Conservation (phyloP, 169 alveolate genomes). For the Plasmodium vivax region DNA sequence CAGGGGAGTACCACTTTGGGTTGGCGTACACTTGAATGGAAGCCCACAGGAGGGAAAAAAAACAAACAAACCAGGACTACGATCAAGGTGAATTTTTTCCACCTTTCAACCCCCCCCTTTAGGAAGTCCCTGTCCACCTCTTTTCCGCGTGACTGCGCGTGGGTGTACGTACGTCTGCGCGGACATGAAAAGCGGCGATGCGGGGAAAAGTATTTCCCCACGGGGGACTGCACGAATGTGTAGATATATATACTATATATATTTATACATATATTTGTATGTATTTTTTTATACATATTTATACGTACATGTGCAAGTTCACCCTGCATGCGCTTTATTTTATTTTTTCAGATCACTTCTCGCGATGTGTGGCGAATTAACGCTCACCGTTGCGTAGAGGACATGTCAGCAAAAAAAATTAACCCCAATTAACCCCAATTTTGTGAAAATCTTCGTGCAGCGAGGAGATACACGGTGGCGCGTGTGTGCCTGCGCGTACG, state of each 20-base stretch:
- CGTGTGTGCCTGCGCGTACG: neutral
- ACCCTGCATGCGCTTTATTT: neutral
- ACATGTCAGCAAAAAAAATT: neutral
- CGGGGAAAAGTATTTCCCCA: neutral
- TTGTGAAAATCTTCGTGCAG: neutral
- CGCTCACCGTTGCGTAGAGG: neutral
- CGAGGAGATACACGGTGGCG: neutral
- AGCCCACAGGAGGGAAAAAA: neutral
- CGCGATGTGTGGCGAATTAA: neutral
- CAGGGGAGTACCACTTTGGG: neutral
- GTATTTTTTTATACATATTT: no score
- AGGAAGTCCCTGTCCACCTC: neutral
- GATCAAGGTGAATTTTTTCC: neutral
- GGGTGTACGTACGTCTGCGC: neutral
- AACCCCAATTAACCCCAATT: neutral
- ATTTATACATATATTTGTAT: neutral
- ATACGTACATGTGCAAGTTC: neutral
- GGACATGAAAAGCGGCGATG: neutral
- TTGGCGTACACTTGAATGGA: neutral
- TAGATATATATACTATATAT: no score
- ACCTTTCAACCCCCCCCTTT: neutral
- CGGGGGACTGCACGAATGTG: neutral
- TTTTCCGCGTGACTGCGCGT: neutral
- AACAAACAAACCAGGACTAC: neutral
- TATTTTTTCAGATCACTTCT: neutral